Evolutionary conservation across 345 rosid species (phyloP).

Genomic region (Brassica juncea): DNA sequence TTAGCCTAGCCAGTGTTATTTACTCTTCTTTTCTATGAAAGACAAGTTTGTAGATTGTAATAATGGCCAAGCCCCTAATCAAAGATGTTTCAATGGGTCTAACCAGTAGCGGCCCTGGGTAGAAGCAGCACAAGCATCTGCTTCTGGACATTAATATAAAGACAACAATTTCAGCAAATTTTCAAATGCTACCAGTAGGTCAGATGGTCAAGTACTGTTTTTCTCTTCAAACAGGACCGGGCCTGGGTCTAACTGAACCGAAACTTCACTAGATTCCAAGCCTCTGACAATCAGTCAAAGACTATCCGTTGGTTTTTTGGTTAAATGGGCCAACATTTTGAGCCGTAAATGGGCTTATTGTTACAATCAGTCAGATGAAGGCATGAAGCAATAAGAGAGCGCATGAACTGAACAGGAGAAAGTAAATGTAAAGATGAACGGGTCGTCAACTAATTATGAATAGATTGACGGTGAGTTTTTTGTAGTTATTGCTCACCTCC

Average conservation of each 20-base stretch:
- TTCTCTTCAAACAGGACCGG: too few relatives aligned
- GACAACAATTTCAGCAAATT: too few relatives aligned
- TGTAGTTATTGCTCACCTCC: neutral
- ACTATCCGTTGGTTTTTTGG: neutral
- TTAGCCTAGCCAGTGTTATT: neutral
- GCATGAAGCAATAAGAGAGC: neutral
- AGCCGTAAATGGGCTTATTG: slow-evolving; percentile 13
- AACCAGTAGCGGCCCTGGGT: neutral
- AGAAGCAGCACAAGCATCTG: too few relatives aligned
- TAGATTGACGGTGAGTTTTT: neutral
- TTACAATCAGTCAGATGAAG: too few relatives aligned
- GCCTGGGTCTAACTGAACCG: too few relatives aligned
- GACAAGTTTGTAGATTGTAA: neutral
- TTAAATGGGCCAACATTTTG: slow-evolving; percentile 23
- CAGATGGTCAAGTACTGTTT: too few relatives aligned
- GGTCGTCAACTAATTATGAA: neutral
- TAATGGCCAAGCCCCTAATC: neutral
- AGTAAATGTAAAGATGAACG: neutral
- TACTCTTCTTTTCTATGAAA: neutral
- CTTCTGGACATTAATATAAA: too few relatives aligned
- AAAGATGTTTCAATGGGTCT: neutral
- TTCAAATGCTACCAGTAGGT: too few relatives aligned
- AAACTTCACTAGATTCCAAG: neutral
- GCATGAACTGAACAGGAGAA: neutral
- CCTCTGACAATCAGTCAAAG: neutral